Evolutionary conservation across 1,284 basidiomycete genomes (phyloP), one percentile per base, ranked within the genome.

Genomic region (Naganishia albida): DNA sequence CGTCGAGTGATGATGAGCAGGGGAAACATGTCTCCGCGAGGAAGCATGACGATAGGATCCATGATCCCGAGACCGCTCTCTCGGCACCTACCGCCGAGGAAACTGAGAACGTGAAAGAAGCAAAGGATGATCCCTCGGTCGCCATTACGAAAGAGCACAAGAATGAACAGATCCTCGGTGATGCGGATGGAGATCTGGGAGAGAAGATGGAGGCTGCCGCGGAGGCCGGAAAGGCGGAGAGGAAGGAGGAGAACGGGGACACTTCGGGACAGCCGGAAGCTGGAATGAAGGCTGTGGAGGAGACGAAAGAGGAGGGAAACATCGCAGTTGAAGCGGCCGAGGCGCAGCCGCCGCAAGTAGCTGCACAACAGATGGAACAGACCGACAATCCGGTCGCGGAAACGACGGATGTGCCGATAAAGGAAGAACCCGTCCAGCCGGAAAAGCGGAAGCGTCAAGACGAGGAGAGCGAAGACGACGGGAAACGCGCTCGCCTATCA

Each of bases 261-360:
- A 43, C 34, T 34, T 20, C 63, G 15, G 23, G 40, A 13, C 60
- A 8, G 23, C 39, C 30, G 16, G 13, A 50, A 23, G 16, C 46
- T 13, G 23, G 65, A 20, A 49, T 62, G 28, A 28, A 42, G 59
- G 39, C 69, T 72, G 48, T 70, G 69, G 67, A 63, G 3, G 53
- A 72, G 2, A 68, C 68, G 0, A 68, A 68, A 39, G 71, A 72
- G 56, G 72, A 72, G 65, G 69, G 44, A 38, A 69, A 69, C 46
- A 70, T 70, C 13, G 62, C 40, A 0, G 28, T 68, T 42, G 57
- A 66, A 15, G 65, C 67, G 25, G 67, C 68, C 34, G 70, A 71
- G 4, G 67, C 64, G 15, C 63, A 60, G 3, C 53, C 69, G 10
- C 66, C 51, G 40, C 62, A 69, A 3, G 23, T 70, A 26, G 69